Percentiles rank a stretch among this genome's conserved stretches.
phyloP scores from a whole-genome alignment of 441 rosid genomes.

The Bruguiera hainesii region DNA sequence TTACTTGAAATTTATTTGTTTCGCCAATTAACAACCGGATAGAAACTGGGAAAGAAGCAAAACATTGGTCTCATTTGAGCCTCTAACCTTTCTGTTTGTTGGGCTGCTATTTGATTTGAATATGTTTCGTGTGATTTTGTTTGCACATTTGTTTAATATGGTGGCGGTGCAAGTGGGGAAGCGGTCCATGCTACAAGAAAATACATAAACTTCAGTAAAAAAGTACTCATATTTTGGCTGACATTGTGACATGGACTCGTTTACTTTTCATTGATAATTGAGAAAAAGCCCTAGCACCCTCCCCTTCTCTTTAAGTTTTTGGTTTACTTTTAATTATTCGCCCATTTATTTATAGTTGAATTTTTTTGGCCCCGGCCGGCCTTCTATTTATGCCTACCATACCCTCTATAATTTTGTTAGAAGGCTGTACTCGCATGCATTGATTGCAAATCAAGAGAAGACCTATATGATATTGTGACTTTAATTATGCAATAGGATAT shows the following conservation, averaged over 20 bases:
- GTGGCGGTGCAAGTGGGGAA: conserved; percentile 27
- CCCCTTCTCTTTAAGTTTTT: too few species aligned
- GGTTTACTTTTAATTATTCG: too few species aligned
- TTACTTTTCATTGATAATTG: neutral
- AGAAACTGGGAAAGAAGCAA: conserved; percentile 2
- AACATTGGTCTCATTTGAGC: conserved; percentile 18
- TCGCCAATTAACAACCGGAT: neutral
- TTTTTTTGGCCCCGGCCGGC: too few species aligned
- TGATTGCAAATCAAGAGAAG: too few species aligned
- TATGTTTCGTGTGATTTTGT: neutral
- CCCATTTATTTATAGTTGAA: too few species aligned
- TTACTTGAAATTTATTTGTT: neutral
- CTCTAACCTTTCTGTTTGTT: conserved; percentile 15
- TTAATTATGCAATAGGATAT: too few species aligned
- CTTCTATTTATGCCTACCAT: too few species aligned
- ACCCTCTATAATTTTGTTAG: too few species aligned
- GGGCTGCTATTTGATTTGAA: conserved; percentile 10
- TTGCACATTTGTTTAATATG: conserved; percentile 13
- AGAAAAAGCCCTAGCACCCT: too few species aligned
- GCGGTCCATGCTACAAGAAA: neutral
- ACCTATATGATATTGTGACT: too few species aligned
- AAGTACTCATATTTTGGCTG: neutral
- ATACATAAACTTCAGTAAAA: too few species aligned
- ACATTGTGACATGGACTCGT: neutral
- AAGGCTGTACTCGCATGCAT: too few species aligned